Evolutionary conservation across 2,329 filamentous ascomycete genomes (phyloP).

Genomic region (Botrytis elliptica): DNA sequence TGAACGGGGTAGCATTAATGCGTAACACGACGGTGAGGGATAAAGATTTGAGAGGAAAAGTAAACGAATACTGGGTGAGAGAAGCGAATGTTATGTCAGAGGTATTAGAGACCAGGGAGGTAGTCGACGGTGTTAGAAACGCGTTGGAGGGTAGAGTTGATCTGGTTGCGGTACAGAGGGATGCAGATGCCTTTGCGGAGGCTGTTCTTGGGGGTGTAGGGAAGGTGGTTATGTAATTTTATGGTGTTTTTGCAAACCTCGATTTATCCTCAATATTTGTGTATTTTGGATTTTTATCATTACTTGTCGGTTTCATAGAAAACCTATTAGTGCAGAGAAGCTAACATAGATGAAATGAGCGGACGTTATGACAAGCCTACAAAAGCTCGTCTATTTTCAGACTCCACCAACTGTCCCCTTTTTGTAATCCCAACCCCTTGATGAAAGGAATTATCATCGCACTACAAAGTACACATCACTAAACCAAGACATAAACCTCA

Average conservation of each 20-base stretch:
- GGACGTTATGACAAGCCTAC: not conserved
- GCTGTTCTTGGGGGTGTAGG: constrained; percentile 39
- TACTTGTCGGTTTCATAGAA: no score
- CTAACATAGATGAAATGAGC: not conserved
- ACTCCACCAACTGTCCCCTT: not conserved
- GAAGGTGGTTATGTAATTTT: not conserved
- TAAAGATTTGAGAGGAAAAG: constrained; percentile 62
- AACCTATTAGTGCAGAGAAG: not conserved
- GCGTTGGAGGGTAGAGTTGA: constrained; percentile 64
- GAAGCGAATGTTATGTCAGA: constrained; percentile 71
- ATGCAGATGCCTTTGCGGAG: constrained; percentile 62
- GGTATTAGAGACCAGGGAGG: constrained; percentile 76
- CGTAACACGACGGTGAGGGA: constrained; percentile 79
- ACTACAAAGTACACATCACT: not conserved
- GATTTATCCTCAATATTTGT: not conserved
- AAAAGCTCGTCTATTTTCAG: not conserved
- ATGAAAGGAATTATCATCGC: not conserved
- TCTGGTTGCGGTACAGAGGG: constrained; percentile 57
- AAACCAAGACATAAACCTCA: not conserved
- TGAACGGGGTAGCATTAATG: constrained; percentile 72
- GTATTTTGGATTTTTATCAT: not conserved
- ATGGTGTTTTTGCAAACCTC: not conserved
- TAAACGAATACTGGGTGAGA: constrained; percentile 75
- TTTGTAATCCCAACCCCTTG: not conserved
- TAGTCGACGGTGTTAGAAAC: constrained; percentile 68